A percentile compares a stretch with the other conserved stretches of the same genome.
Conservation (phyloP, 257 asterid species). For the Striga asiatica region DNA sequence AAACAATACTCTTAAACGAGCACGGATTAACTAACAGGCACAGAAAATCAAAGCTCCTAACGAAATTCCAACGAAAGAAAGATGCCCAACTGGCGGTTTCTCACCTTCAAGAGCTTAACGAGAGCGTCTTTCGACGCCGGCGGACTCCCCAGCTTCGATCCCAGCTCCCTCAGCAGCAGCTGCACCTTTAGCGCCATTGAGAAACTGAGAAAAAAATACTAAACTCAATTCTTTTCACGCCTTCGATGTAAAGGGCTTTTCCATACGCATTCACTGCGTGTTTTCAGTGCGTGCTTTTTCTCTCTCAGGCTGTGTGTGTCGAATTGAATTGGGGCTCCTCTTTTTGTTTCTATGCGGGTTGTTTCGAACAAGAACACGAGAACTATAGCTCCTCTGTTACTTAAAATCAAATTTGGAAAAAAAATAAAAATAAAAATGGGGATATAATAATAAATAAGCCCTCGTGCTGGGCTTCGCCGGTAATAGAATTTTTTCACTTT, state of each 20-base stretch:
- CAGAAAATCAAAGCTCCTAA: conserved; percentile 2
- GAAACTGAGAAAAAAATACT: conserved; percentile 3
- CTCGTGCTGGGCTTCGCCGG: neutral
- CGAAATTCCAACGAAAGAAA: neutral
- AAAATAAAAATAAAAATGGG: neutral
- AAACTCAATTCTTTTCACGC: conserved; percentile 2
- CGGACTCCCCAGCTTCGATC: conserved; percentile 53
- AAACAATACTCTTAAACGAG: neutral
- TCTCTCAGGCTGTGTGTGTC: neutral
- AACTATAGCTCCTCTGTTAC: neutral
- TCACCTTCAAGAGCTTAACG: conserved; percentile 63
- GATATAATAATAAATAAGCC: neutral
- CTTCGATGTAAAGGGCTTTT: conserved; percentile 8
- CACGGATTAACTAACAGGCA: neutral
- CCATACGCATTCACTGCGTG: conserved; percentile 16
- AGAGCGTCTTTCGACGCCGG: conserved; percentile 73
- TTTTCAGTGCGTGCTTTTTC: conserved; percentile 4
- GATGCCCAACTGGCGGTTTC: neutral
- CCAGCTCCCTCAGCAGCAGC: conserved; percentile 60
- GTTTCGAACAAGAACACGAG: neutral
- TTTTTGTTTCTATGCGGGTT: neutral
- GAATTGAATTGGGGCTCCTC: conserved; percentile 20
- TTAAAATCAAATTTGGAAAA: neutral
- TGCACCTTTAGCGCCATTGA: conserved; percentile 57
- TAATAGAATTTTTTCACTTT: neutral